Conservation (phyloP, 2,329 filamentous ascomycete species). For the Exutisphaerella laricina region DNA sequence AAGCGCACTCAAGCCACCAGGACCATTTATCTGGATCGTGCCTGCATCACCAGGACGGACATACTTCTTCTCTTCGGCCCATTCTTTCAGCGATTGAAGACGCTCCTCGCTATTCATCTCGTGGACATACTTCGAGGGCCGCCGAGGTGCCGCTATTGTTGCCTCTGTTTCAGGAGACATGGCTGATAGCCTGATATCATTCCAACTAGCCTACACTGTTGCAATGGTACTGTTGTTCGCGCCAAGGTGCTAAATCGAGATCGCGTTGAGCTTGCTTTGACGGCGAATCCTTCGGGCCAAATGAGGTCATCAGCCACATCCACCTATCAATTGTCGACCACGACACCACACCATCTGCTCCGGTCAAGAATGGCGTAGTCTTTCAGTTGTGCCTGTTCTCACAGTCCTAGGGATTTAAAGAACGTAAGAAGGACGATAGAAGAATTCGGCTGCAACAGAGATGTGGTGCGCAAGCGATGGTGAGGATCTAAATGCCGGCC, state of each 20-base stretch:
- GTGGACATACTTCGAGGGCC: slow-evolving; percentile 15
- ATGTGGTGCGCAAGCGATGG: too few species aligned
- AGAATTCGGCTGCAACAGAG: too few species aligned
- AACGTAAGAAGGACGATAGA: too few species aligned
- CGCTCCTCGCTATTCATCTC: slow-evolving; percentile 23
- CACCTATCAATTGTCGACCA: too few species aligned
- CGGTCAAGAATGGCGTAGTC: too few species aligned
- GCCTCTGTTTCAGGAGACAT: too few species aligned
- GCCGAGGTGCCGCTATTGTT: not conserved
- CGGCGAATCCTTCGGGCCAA: not conserved
- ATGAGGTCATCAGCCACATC: slow-evolving; percentile 2
- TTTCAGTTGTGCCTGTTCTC: too few species aligned
- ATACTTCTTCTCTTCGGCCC: slow-evolving; percentile 24
- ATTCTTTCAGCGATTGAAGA: slow-evolving; percentile 18
- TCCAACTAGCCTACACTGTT: too few species aligned
- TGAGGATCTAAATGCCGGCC: too few species aligned
- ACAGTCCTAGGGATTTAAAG: too few species aligned
- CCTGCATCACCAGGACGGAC: slow-evolving; percentile 20
- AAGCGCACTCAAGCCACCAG: slow-evolving; percentile 12
- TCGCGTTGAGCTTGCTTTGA: not conserved
- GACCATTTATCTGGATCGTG: slow-evolving; percentile 11
- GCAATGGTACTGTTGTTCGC: not conserved
- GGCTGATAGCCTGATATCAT: too few species aligned
- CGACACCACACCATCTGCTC: too few species aligned
- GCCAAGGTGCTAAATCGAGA: not conserved